Base-by-base conservation (phyloP, 805 yeast species). In the Wickerhamomyces canadensis region DNA sequence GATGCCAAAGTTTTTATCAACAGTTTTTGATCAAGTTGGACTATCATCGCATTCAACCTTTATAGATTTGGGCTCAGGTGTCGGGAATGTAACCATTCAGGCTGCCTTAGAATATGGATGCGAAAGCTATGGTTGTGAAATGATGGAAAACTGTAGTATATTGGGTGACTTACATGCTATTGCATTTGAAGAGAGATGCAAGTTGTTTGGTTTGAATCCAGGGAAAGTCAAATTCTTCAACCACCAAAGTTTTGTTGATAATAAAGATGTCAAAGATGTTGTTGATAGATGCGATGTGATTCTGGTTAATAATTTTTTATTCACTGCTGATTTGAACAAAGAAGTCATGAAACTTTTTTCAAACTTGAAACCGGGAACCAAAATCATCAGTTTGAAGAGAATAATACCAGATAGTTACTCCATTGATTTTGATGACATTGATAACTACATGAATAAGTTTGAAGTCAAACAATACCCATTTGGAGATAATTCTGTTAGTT, bases 31-130 rank as follows among this genome's bases (percentile, higher is more conserved):
- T 6, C 67, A 77, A 48, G 80, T 87, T 34, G 70, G 68, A 1
- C 61, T 88, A 34, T 58, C 64, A 26, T 67, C 75, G 2, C 60
- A 58, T 2, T 72, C 75, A 31, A 72, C 67, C n/a, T 88, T 87
- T 51, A 77, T 89, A 44, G 97, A 89, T 60, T 65, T 89, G 18
- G 97, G 97, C 0, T 86, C 95, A 0, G 97, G 97, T 13, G 96
- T 89, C 13, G 97, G 96, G 0, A 89, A 89, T 54, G 86, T 96
- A 40, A 81, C 84, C 0, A 70, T 88, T 29, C 96, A 88, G 57
- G 94, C 96, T 0, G 87, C 96, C 0, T 58, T 89, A 25, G 95
- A 88, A 51, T 78, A 75, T 55, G 95, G 96, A 2, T 83, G 88
- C 42, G 68, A 68, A 36, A 80, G 95, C 57, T 86, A 84, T 52